Percentiles rank a stretch among this genome's conserved stretches.
Evolutionary conservation across 306 rosid species (phyloP).

Genomic region (Prosopis cineraria): DNA sequence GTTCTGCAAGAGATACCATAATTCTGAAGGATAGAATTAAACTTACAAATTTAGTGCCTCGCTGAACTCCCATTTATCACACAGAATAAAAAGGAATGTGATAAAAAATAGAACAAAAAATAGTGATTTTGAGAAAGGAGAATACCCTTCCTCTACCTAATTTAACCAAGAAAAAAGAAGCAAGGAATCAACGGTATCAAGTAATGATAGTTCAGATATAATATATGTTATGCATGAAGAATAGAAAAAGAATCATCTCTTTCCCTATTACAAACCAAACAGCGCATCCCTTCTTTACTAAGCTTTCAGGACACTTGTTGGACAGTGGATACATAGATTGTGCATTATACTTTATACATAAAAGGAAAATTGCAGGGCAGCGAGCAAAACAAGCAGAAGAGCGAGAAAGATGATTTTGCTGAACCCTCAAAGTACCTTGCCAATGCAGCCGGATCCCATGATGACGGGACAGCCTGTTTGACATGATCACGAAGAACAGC

Average conservation of each 20-base stretch:
- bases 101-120: background rate
- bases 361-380: background rate
- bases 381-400: background rate
- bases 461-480: constrained; percentile 75
- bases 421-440: constrained; percentile 58
- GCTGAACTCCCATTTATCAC: background rate
- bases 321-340: constrained; percentile 9
- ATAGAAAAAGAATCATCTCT: background rate
- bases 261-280: background rate
- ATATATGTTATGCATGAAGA: background rate
- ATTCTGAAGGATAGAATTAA: background rate
- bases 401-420: background rate
- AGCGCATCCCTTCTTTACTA: background rate
- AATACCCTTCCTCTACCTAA: background rate
- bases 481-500: constrained; percentile 60
- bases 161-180: background rate
- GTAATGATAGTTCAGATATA: background rate
- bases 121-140: background rate
- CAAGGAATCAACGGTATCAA: background rate
- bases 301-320: constrained; percentile 10
- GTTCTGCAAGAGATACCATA: constrained; percentile 1
- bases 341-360: background rate
- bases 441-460: constrained; percentile 88
- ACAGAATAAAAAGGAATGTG: background rate
- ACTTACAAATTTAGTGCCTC: constrained; percentile 8